Evolutionary conservation across 805 yeast species (phyloP), one percentile per base, ranked within the genome.

Genomic region (Myxozyma monticola): DNA sequence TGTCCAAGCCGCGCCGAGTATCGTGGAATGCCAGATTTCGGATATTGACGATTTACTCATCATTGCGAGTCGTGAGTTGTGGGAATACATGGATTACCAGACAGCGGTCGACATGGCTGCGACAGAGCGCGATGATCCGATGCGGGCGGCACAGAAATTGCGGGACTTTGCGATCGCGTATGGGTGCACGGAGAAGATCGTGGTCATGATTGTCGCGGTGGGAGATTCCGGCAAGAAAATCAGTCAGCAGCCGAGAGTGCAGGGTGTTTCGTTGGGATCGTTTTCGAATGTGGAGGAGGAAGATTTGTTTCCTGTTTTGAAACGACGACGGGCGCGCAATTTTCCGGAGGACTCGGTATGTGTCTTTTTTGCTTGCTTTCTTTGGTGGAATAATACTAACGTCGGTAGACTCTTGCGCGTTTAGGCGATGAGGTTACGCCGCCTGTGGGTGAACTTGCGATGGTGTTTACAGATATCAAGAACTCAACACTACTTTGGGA

Each of bases 381-480:
- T 15, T 4, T 4, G 17, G 28, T 5, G 22, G 20, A 22, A 21
- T 22, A 53, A 86, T 84, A 35, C n/a, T 18, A 2, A n/a, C 12
- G 18, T 20, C 9, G 18, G 24, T 15, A 42, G 47, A 35, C 35
- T 12, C 41, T 54, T 26, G 47, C 57, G n/a, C 35, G 62, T 15
- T 34, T 49, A 17, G 61, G 64, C 3, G 62, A 63, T 8, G 99
- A 93, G 64, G 90, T 93, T 51, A 83, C 85, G 8, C 97, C 99
- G 2, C 99, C 99, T 1, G 83, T 84, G 4, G 98, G 98, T 1
- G 89, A 88, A 43, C 72, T 93, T 42, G 96, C 99, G 0, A 84
- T 93, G 80, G 97, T 91, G 0, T 93, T 93, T 69, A 93, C 99
- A 0, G 99, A 93, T 78, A 93, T 93, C 60, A 89, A 91, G 62